phyloP scores from a whole-genome alignment of 1,284 basidiomycete genomes.

The Rhodotorula glutinis region DNA sequence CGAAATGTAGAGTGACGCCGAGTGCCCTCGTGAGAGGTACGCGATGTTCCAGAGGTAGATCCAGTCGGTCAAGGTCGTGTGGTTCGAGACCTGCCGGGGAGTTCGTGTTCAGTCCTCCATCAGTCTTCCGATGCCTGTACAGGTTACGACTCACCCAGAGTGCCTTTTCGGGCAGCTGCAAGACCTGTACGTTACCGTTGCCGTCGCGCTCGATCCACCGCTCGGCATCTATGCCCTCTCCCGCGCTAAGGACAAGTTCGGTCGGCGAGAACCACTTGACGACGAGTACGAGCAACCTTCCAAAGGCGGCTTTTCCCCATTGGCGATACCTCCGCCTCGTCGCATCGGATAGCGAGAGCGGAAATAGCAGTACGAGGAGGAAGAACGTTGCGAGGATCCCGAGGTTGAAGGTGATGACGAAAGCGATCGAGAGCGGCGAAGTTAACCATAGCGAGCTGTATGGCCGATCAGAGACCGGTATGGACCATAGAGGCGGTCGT shows the following conservation, averaged over 20 bases:
- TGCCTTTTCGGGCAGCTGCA: slow-evolving; percentile 69
- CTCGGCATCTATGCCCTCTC: slow-evolving; percentile 49
- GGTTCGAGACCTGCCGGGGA: slow-evolving; percentile 37
- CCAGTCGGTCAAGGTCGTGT: slow-evolving; percentile 39
- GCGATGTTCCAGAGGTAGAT: slow-evolving; percentile 37
- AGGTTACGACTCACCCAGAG: slow-evolving; percentile 52
- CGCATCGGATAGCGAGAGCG: not conserved
- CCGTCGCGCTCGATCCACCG: slow-evolving; percentile 53
- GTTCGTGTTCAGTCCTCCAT: no score
- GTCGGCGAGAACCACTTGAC: slow-evolving; percentile 21
- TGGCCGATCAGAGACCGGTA: slow-evolving; percentile 9
- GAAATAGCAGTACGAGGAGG: slow-evolving; percentile 20
- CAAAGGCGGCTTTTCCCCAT: slow-evolving; percentile 28
- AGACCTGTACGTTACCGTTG: slow-evolving; percentile 57
- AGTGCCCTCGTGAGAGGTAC: slow-evolving; percentile 36
- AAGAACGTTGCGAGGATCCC: slow-evolving; percentile 21
- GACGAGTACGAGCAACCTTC: slow-evolving; percentile 11
- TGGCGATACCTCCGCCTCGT: not conserved
- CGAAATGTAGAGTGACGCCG: slow-evolving; percentile 72
- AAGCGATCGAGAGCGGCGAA: slow-evolving; percentile 2
- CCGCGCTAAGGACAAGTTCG: slow-evolving; percentile 45
- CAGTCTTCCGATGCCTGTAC: no score
- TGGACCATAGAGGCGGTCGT: slow-evolving; percentile 12
- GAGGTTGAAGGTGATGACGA: slow-evolving; percentile 23
- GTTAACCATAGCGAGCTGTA: not conserved